Evolutionary conservation across 257 asterid genomes (phyloP).

Genomic region (Petrea volubilis): DNA sequence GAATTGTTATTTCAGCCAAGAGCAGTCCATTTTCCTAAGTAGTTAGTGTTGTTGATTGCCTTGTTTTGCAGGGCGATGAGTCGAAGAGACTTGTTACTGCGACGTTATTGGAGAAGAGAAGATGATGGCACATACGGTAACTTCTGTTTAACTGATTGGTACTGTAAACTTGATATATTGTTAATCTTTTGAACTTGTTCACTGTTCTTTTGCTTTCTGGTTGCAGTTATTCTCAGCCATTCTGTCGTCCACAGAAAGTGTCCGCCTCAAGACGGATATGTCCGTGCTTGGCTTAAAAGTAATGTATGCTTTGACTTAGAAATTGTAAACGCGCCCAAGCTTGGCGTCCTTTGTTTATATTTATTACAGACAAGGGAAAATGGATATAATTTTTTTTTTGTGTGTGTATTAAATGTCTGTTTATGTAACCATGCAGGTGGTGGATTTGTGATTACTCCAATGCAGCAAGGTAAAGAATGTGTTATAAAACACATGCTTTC

Average conservation of each 20-base stretch:
- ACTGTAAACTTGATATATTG: background rate
- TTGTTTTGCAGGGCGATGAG: slow-evolving; percentile 71
- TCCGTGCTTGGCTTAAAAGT: slow-evolving; percentile 90
- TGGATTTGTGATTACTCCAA: slow-evolving; percentile 77
- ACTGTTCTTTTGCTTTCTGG: slow-evolving; percentile 23
- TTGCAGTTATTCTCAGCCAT: slow-evolving; percentile 89
- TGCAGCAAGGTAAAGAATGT: slow-evolving; percentile 68
- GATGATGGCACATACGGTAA: slow-evolving; percentile 96
- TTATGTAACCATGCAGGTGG: slow-evolving; percentile 60
- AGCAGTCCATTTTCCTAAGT: slow-evolving; percentile 6
- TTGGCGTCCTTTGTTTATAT: no score
- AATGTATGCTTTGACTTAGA: slow-evolving; percentile 57
- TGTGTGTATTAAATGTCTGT: no score
- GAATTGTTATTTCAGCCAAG: slow-evolving; percentile 21
- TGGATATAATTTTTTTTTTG: no score
- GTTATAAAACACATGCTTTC: slow-evolving; percentile 84
- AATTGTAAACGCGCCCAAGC: background rate
- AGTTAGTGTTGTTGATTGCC: slow-evolving; percentile 17
- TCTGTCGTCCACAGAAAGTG: slow-evolving; percentile 79
- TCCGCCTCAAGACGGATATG: slow-evolving; percentile 75
- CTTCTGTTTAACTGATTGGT: background rate
- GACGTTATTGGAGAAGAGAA: slow-evolving; percentile 98
- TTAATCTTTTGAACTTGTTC: slow-evolving; percentile 18
- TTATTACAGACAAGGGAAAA: no score
- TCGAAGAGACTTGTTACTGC: slow-evolving; percentile 76